Base-by-base conservation (phyloP, 352 stramenopile genomes). In the Phytophthora litchii region DNA sequence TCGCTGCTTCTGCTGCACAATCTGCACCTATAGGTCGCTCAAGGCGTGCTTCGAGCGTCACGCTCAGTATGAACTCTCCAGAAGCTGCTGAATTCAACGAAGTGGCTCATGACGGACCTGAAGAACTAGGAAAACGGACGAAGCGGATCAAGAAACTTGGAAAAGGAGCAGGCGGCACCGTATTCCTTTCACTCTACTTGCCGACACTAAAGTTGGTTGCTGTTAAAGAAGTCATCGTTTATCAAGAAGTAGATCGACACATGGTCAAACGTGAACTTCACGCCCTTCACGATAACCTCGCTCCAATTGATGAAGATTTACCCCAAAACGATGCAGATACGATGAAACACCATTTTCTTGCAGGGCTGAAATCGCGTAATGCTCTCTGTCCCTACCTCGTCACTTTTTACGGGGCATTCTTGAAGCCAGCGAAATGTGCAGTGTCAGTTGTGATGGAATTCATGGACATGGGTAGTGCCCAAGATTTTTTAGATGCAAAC, bases 371-470 rank as follows among this genome's bases (percentile, higher is more conserved):
- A 17, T 16, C 29, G 12, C n/a, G 31, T 4, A 38, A 14, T 6
- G 34, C 40, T 3, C 49, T 60, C 3, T 92, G 88, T 57, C 88
- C 86, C 6, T 94, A 91, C 49, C 71, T 96, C 3, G 86, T 97
- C n/a, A 71, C 74, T 2, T 97, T 97, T 60, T 94, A 96, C 45
- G 90, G 92, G 14, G 91, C 88, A 7, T 97, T 93, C 54, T 59
- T 90, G 7, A 89, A 86, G 19, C 77, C 84, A 7, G 64, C 86
- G 0, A 80, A 88, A 44, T 82, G 83, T 20, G 83, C 75, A 0
- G 75, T 97, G 23, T 91, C 76, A 20, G 89, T 97, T 19, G 89
- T 96, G 36, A 93, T 97, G 78, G 91, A 97, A 59, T 97, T 96
- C 38, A 97, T 97, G 91, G 84, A 97, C 43, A 84, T 89, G 53